Base-by-base conservation (phyloP, 1,139 yeast genomes). In the Yamadazyma conglobata region DNA sequence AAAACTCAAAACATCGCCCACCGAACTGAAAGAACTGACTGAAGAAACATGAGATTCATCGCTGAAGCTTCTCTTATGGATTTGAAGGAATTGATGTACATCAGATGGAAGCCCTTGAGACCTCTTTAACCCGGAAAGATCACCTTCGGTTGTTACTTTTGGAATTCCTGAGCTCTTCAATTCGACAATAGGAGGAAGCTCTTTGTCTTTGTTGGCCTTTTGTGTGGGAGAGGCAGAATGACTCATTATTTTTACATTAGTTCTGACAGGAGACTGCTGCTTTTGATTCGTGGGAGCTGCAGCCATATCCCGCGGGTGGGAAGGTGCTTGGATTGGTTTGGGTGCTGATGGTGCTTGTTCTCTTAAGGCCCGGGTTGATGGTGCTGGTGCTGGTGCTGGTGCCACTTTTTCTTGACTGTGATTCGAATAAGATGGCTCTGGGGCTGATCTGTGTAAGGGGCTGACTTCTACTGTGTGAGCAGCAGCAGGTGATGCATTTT, bases 11-110 rank as follows among this genome's bases (percentile, higher is more conserved):
- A 54, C 44, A 28, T 62, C 70, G 3, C 63, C 65, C 6, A 58
- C 47, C 1, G 67, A 56, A 33, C 65, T 61, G 35, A 63, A 61
- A 0, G 67, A 58, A 33, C 66, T 60, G 10, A 62, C 59, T 1
- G 68, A 60, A 2, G 69, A 60, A 2, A 58, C 64, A 11, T 48
- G 53, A 2, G 69, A 60, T 31, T 63, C 69, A 33, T 62, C 67
- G 33, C 70, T 62, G 39, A 60, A 61, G 9, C 53, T 52, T 28
- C 70, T 40, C 33, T 60, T 59, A 27, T 49, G 50, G 17, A 58
- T 51, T 25, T 48, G 52, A 12, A 44, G 35, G 12, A 38, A 32
- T 15, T 37, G 37, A 12, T 25, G 17, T 6, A 30, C 26, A 11
- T 31, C 27, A 3, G 17, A 22, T 8, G 35, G 18, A 8, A 48